A percentile compares a stretch with the other conserved stretches of the same genome.
phyloP scores from a whole-genome alignment of 2,329 filamentous ascomycete genomes.

The Monascus ruber region DNA sequence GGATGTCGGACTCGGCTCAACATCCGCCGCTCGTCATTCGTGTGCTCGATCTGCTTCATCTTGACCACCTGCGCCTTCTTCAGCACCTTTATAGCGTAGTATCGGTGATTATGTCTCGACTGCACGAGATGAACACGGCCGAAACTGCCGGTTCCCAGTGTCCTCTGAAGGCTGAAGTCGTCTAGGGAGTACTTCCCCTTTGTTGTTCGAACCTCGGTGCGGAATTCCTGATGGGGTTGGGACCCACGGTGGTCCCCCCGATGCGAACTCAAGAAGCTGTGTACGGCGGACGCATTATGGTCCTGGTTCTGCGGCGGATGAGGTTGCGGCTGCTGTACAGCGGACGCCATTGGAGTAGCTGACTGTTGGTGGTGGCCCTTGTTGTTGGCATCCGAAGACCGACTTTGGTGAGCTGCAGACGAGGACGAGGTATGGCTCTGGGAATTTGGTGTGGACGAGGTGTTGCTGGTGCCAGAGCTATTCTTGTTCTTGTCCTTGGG shows the following conservation, averaged over 20 bases:
- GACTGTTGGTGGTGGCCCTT: neutral
- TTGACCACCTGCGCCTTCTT: conserved; percentile 98
- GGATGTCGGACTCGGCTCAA: conserved; percentile 93
- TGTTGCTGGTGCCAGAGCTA: conserved; percentile 7
- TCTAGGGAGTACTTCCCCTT: conserved; percentile 94
- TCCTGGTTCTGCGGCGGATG: conserved; percentile 18
- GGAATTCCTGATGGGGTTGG: conserved; percentile 8
- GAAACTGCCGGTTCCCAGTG: conserved; percentile 92
- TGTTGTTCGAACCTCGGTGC: conserved; percentile 52
- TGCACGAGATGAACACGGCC: conserved; percentile 93
- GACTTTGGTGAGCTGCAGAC: neutral
- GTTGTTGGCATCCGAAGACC: neutral
- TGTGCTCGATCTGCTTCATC: conserved; percentile 99
- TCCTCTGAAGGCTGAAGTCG: conserved; percentile 84
- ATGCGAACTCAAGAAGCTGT: too few relatives aligned
- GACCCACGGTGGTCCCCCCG: too few relatives aligned
- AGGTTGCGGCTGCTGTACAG: conserved; percentile 5
- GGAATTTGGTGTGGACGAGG: too few relatives aligned
- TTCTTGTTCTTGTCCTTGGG: conserved; percentile 5
- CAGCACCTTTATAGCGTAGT: conserved; percentile 95
- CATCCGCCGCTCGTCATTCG: conserved; percentile 95
- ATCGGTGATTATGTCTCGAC: conserved; percentile 94
- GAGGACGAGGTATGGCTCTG: conserved; percentile 2
- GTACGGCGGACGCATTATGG: conserved; percentile 3
- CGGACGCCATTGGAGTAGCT: conserved; percentile 4